Conservation (phyloP, 768 basidiomycete genomes). For the Mycena maculata region DNA sequence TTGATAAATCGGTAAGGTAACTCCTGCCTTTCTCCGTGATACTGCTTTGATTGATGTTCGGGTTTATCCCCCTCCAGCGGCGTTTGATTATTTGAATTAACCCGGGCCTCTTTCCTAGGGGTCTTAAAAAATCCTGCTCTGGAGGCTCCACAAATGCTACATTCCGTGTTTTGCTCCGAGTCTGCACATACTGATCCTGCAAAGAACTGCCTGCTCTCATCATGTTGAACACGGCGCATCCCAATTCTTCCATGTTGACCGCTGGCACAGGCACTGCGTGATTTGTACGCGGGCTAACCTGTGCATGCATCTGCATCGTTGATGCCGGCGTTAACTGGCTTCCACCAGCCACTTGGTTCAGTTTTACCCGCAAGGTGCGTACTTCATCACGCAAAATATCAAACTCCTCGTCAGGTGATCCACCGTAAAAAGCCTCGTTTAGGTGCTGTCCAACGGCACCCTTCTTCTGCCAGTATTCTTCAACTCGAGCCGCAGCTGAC, state of each 20-base stretch:
- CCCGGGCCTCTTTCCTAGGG: conserved; percentile 25
- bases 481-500: conserved; percentile 7
- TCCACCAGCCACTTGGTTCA: conserved; percentile 6
- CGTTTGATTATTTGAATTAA: background rate
- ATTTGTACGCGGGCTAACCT: background rate
- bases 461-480: conserved; percentile 26
- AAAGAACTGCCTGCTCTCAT: background rate
- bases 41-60: conserved; percentile 5
- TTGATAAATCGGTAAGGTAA: conserved; percentile 17
- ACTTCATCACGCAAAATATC: conserved; percentile 20
- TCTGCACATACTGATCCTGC: conserved; percentile 16
- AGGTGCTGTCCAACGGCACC: conserved; percentile 17
- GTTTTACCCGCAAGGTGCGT: conserved; percentile 19
- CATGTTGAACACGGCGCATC: conserved; percentile 8
- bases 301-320: background rate
- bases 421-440: conserved; percentile 1
- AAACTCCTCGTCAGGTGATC: conserved; percentile 11
- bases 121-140: conserved; percentile 26
- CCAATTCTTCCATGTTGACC: conserved; percentile 11
- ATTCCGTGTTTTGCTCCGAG: conserved; percentile 5
- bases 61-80: conserved; percentile 22
- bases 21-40: conserved; percentile 5
- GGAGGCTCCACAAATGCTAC: background rate
- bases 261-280: background rate
- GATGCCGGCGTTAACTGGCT: background rate